Evolutionary conservation across 768 basidiomycete genomes (phyloP).

Genomic region (Boletus sensibilis): DNA sequence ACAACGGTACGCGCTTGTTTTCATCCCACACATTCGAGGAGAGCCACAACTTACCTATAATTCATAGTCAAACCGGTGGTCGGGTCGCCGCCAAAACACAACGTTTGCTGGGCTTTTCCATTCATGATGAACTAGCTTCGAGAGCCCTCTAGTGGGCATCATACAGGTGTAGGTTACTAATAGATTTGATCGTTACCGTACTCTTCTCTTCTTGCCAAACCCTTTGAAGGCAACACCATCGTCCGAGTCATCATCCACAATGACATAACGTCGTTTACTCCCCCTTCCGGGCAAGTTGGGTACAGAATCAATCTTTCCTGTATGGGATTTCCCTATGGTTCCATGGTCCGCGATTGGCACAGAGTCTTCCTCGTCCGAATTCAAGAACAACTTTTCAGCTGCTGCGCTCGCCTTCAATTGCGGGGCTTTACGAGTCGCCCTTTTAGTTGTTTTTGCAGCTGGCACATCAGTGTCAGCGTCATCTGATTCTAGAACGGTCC

Average conservation of each 20-base stretch:
- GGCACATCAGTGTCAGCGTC: constrained; percentile 31
- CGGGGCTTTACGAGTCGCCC: constrained; percentile 22
- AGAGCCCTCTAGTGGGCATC: not conserved
- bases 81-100: constrained; percentile 87
- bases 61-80: constrained; percentile 76
- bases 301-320: constrained; percentile 3
- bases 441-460: constrained; percentile 11
- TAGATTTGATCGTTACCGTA: constrained; percentile 7
- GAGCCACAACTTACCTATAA: not conserved
- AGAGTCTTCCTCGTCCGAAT: constrained; percentile 45
- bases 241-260: constrained; percentile 68
- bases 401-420: constrained; percentile 27
- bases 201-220: constrained; percentile 40
- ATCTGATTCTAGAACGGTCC: constrained; percentile 42
- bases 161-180: constrained; percentile 1
- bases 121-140: constrained; percentile 63
- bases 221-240: constrained; percentile 71
- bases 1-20: constrained; percentile 57
- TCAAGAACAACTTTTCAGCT: constrained; percentile 48
- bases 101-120: constrained; percentile 77
- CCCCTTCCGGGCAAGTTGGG: constrained; percentile 10
- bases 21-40: not conserved
- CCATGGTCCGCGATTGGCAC: not conserved
- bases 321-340: not conserved
- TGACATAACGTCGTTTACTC: constrained; percentile 34